Evolutionary conservation across 2,329 filamentous ascomycete genomes (phyloP), one percentile per base, ranked within the genome.

Genomic region (Colletotrichum higginsianum): DNA sequence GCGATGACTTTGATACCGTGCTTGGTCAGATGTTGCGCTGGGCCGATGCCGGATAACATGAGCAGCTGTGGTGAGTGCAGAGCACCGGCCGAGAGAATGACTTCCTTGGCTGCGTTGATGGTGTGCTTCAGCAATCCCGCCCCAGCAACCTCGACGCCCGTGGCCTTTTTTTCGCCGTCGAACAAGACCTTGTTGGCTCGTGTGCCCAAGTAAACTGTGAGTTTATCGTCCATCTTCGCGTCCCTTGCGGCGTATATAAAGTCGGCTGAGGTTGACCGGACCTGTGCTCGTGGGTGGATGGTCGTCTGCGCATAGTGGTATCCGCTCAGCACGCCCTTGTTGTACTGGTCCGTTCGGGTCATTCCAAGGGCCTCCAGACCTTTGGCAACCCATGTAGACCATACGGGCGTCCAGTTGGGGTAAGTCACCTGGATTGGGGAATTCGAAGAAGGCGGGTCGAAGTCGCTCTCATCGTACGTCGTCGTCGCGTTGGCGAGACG

Each of bases 131-230:
- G 55, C 8, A 66, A 63, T 23, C 74, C 73, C 15, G 15, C 44
- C 3, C 70, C 67, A 15, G 73, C 73, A 12, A 84, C 80, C 38
- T 77, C 58, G 1, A 86, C 85, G 7, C 83, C 83, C 0, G 77
- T 83, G 0, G 84, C 85, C 58, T 77, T 82, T 60, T 78, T 84
- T 0, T 79, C 69, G 70, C 49, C 49, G 55, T 84, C 75, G 55
- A 87, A 88, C 0, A 86, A 21, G 1, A 89, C 80, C 53, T 80
- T 82, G 72, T 84, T 82, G 3, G 83, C 86, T 5, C 84, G 76
- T 0, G 85, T 86, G 4, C 79, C 63, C 0, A 75, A 77, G 58
- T 84, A 86, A 0, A 87, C 76, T 3, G 77, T 82, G 3, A 87
- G 77, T 13, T 81, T 78, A 0, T 77, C 74, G 0, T 74, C 68